Conservation (phyloP, 2,329 filamentous ascomycete species). For the Fonsecaea nubica region DNA sequence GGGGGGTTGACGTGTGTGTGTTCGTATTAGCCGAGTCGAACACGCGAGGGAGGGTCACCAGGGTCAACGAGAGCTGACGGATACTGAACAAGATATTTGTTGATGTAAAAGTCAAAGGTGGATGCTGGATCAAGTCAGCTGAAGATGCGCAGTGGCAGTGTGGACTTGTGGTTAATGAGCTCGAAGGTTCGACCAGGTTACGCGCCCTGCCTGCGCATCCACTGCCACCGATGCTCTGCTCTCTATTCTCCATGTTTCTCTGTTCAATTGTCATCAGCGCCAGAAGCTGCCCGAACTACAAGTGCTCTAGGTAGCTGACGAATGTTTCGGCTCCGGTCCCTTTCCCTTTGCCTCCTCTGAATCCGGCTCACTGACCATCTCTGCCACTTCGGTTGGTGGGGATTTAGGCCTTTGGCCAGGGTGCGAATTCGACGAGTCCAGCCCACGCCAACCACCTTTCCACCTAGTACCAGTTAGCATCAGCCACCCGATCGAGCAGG, state of each 20-base stretch:
- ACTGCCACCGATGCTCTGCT: not conserved
- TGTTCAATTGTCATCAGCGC: not conserved
- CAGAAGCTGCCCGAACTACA: conserved; percentile 24
- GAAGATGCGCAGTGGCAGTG: not conserved
- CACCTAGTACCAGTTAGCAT: not conserved
- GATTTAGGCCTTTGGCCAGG: conserved; percentile 7
- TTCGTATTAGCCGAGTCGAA: conserved; percentile 9
- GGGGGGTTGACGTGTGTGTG: conserved; percentile 1
- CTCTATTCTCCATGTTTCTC: not conserved
- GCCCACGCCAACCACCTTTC: conserved; percentile 8
- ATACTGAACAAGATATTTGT: not conserved
- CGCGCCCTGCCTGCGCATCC: not conserved
- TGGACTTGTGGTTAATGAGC: conserved; percentile 7
- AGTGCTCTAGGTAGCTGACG: conserved; percentile 35
- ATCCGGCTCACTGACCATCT: not conserved
- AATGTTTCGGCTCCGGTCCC: conserved; percentile 16
- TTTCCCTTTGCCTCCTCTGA: conserved; percentile 8
- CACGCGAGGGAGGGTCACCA: conserved; percentile 2
- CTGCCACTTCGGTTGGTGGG: conserved; percentile 9
- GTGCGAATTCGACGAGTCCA: conserved; percentile 15
- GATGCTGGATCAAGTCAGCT: not conserved
- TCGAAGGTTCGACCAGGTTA: not conserved
- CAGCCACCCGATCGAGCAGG: conserved; percentile 13
- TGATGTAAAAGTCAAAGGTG: not conserved
- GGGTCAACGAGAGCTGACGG: not conserved